Base-by-base conservation (phyloP, 2,329 filamentous ascomycete species). In the Cadophora malorum region DNA sequence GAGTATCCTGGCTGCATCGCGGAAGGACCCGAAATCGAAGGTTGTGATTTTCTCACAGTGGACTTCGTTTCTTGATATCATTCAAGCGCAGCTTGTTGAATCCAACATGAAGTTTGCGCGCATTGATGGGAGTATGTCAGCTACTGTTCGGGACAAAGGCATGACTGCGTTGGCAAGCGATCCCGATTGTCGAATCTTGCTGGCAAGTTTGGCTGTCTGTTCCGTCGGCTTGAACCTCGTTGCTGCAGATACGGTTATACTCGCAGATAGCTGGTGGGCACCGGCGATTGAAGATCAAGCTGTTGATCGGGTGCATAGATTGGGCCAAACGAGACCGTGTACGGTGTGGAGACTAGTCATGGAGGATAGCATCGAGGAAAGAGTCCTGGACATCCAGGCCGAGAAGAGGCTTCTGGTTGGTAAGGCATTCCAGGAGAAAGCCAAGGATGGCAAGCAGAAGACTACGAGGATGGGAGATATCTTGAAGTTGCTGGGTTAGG, bases 221-320 rank as follows among this genome's bases (percentile, higher is more conserved):
- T 91, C 90, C 63, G 93, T 97, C 1, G 94, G 94, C 0, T 83
- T 97, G 56, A 97, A 97, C 74, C 86, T 97, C 14, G 92, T 94
- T 0, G 89, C 92, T 0, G 94, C 94, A 0, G 93, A 96, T 74
- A 94, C 94, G 7, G 92, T 96, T 67, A 88, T 97, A 56, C 83
- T 97, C 23, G 87, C 88, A 0, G 94, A 97, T 78, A 91, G 88
- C 68, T 97, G 93, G 94, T 97, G 94, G 91, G 93, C 94, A 1
- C 94, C 94, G 0, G 93, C 93, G 0, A 96, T 97, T 65, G 94
- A 97, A 79, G 93, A 97, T 73, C 94, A 97, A 77, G 94, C 94
- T 3, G 86, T 97, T 2, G 94, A 97, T 76, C 90, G 94, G 4
- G 93, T 97, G 7, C 92, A 97, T 77, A 86, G 94, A 0, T 83